These are phyloP conservation scores for Clarireedia sp. DNA, from an alignment of 2,329 filamentous ascomycete genomes.

Conservation along the genomic window DNA sequence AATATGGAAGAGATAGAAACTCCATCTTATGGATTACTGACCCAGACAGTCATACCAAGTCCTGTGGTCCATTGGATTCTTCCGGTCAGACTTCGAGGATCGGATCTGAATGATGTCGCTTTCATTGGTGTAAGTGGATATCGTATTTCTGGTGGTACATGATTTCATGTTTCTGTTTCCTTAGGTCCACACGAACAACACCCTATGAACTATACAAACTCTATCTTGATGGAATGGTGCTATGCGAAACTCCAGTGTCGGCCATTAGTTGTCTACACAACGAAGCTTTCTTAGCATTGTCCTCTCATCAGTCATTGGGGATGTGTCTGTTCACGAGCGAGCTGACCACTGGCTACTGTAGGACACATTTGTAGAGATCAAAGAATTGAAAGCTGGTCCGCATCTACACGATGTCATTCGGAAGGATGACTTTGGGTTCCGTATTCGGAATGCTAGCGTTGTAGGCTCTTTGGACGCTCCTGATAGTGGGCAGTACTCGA, in stretches of 20 bases:
- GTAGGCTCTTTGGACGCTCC: slow-evolving; percentile 48
- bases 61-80: slow-evolving; percentile 70
- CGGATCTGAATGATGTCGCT: slow-evolving; percentile 69
- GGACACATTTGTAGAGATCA: slow-evolving; percentile 75
- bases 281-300: too few species aligned
- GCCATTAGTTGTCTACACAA: too few species aligned
- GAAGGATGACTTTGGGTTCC: slow-evolving; percentile 69
- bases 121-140: slow-evolving; percentile 65
- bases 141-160: slow-evolving; percentile 3
- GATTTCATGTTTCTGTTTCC: background rate
- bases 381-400: slow-evolving; percentile 61
- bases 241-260: too few species aligned
- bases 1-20: slow-evolving; percentile 29
- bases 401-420: slow-evolving; percentile 68
- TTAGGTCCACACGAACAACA: slow-evolving; percentile 9
- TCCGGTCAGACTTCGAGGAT: slow-evolving; percentile 67
- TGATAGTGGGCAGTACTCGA: slow-evolving; percentile 26
- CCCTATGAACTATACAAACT: too few species aligned
- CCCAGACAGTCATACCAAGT: slow-evolving; percentile 69
- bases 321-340: too few species aligned
- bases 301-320: too few species aligned
- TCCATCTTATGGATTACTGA: slow-evolving; percentile 63
- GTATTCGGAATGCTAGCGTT: slow-evolving; percentile 71
- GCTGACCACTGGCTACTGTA: slow-evolving; percentile 25
- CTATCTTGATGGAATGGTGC: too few species aligned